phyloP scores from a whole-genome alignment of 1,284 basidiomycete species.

The Irpex lacteus region DNA sequence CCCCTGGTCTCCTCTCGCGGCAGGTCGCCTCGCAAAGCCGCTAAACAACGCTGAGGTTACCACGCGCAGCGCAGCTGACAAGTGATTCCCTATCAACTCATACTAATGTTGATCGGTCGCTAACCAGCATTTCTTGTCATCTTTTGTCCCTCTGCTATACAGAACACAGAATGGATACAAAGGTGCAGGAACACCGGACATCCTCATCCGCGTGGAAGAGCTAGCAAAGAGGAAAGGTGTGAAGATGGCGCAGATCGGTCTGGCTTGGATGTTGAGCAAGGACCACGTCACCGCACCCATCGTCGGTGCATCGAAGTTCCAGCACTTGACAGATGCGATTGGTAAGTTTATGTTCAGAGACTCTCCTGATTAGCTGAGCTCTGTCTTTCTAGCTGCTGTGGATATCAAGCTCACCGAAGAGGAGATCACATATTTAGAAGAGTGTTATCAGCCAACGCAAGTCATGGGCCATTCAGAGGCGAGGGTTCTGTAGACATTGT shows the following conservation, averaged over 20 bases:
- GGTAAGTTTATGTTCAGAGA: not conserved
- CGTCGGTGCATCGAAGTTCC: constrained; percentile 46
- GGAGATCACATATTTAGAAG: constrained; percentile 24
- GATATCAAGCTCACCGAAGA: constrained; percentile 32
- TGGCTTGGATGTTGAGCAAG: constrained; percentile 45
- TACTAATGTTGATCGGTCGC: not conserved
- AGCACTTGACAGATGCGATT: constrained; percentile 5
- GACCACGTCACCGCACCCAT: constrained; percentile 50
- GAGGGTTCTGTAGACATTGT: not conserved
- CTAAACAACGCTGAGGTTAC: not conserved
- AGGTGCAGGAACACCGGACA: not conserved
- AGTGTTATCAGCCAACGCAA: constrained; percentile 15
- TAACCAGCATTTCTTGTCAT: not conserved
- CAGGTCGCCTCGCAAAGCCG: constrained; percentile 32
- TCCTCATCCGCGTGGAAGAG: constrained; percentile 40
- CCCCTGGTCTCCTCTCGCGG: constrained; percentile 38
- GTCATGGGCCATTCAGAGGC: constrained; percentile 13
- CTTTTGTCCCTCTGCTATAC: not conserved
- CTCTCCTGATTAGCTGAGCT: not conserved
- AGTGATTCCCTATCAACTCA: not conserved
- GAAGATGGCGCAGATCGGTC: constrained; percentile 55
- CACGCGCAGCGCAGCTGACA: constrained; percentile 18
- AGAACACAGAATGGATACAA: not conserved
- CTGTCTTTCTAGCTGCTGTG: constrained; percentile 21
- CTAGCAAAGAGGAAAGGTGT: constrained; percentile 48